Evolutionary conservation across 2,329 filamentous ascomycete genomes (phyloP), one percentile per base, ranked within the genome.

Genomic region (Verticillium alfalfae): DNA sequence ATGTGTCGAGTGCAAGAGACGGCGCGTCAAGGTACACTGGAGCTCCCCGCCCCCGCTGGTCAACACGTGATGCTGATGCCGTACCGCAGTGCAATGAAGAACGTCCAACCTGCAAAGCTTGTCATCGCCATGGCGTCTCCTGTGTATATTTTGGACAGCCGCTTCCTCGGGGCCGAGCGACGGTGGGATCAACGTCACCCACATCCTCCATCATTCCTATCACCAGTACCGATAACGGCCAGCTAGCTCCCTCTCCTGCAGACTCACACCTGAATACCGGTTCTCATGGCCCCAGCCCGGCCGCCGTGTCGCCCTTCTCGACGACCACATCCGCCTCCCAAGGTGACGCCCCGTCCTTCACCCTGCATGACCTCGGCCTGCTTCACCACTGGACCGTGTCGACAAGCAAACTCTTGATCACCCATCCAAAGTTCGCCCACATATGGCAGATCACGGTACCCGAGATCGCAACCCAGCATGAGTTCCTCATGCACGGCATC

Each of bases 371-470:
- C 49, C 39, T 67, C 5, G 62, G 59, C 3, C 58, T 66, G 10
- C 60, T 66, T 4, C 65, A 67, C n/a, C 66, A 66, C 36, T 66
- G 66, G 66, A 64, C 64, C 13, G n/a, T 64, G 2, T 38, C 7
- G 5, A 59, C 60, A 8, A 65, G 65, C 37, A 34, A 38, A 5
- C 55, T 34, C 37, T 60, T 66, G 7, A 61, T 41, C 57, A 56
- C 36, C 16, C 38, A 34, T 9, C 49, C 60, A 0, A 10, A 31
- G 0, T 13, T 59, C 1, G 49, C 60, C 59, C n/a, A 49, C 1
- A 22, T 65, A 9, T 66, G 64, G 64, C 60, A 62, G 26, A 18
- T 45, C 9, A 34, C 54, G 3, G 18, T 65, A 15, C 64, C 66
- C 12, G 59, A 63, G 5, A 61, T 67, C 34, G 66, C 59, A 34